phyloP scores from a whole-genome alignment of 148 eudicot species.

The Fallopia convolvulus region DNA sequence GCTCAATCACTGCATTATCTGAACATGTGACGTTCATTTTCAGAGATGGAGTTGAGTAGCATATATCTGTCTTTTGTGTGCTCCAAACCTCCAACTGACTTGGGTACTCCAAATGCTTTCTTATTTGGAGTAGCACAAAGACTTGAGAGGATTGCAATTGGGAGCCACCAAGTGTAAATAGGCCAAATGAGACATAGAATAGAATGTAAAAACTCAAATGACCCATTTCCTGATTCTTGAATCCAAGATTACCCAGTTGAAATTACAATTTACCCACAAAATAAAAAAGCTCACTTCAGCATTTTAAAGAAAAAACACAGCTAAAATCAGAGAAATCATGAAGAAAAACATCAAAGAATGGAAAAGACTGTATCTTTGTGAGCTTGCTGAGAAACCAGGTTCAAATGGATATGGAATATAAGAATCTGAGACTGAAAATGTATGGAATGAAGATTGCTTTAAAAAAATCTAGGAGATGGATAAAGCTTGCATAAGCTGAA shows the following conservation, averaged over 20 bases:
- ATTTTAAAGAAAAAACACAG: too few relatives aligned
- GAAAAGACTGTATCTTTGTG: not conserved
- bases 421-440: not conserved
- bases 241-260: not conserved
- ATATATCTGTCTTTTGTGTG: conserved; percentile 27
- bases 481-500: not conserved
- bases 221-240: conserved; percentile 10
- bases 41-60: conserved; percentile 34
- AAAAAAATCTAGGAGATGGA: not conserved
- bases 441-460: not conserved
- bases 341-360: not conserved
- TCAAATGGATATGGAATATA: not conserved
- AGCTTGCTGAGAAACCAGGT: not conserved
- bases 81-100: conserved; percentile 51
- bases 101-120: conserved; percentile 66
- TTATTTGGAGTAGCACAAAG: conserved; percentile 50
- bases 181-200: conserved; percentile 27
- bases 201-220: conserved; percentile 24
- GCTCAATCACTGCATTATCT: conserved; percentile 50
- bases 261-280: too few relatives aligned
- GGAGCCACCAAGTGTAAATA: conserved; percentile 23
- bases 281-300: too few relatives aligned
- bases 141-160: conserved; percentile 56
- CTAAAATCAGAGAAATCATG: not conserved
- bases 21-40: conserved; percentile 56